Evolutionary conservation across 139 green algal genomes (phyloP), one percentile per base, ranked within the genome.

Genomic region (Picochlorum sp.): DNA sequence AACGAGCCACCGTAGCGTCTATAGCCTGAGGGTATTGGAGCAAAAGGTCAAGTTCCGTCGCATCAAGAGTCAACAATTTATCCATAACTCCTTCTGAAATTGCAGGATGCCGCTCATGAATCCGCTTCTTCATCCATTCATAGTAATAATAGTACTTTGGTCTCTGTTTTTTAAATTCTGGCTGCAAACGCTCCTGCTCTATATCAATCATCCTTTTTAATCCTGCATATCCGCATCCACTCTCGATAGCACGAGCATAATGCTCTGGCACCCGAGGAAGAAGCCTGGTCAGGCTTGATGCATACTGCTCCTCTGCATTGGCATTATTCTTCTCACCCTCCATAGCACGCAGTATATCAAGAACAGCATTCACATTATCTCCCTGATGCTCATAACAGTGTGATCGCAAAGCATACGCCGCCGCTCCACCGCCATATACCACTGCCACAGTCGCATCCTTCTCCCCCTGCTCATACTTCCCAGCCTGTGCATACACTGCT

Each of bases 141-240:
- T 81, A 83, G 67, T 90, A 92, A 69, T 91, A 85, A 69, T 82
- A 82, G 60, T 88, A 90, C 63, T 85, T 85, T 44, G 77, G 79
- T 2, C 75, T 70, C 18, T 67, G 47, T 9, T 74, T 72, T 49
- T 78, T 59, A 57, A 80, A 85, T 71, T 83, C 75, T 6, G 83
- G 83, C 26, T 73, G 57, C 0, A 26, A 30, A 10, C 58, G 37
- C 59, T 82, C 77, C 0, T 26, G 23, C 60, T 73, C 75, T 0
- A n/a, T 63, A 4, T 68, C 72, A 23, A 85, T 51, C 15, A 47
- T 37, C 41, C 28, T 45, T 54, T 77, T 57, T 31, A 83, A 38
- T 1, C 62, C 72, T 14, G 18, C 56, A 11, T 59, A 55, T 11
- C 77, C 75, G 0, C 47, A 52, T 10, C 60, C 61, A 5, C 28